These are phyloP conservation scores for Achaetomium macrosporum DNA, from an alignment of 2,329 filamentous ascomycete species.

Conservation along the genomic window DNA sequence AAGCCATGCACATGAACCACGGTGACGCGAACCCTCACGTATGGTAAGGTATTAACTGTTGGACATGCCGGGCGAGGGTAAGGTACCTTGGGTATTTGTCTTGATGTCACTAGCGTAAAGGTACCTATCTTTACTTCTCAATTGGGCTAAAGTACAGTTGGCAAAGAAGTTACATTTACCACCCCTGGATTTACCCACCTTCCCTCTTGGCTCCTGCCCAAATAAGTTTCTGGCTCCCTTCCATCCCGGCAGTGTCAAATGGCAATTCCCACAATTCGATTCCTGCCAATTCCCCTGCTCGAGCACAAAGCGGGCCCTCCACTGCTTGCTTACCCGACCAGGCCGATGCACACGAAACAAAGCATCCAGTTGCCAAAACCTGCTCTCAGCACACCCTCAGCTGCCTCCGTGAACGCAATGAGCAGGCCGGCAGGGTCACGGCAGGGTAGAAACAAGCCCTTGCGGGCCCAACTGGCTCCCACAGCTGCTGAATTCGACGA, in stretches of 20 bases:
- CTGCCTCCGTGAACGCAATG: background rate
- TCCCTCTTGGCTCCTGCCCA: constrained; percentile 12
- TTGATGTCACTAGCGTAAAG: too few relatives aligned
- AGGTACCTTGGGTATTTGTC: too few relatives aligned
- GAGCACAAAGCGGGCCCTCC: background rate
- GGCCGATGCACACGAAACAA: constrained; percentile 6
- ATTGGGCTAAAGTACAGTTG: too few relatives aligned
- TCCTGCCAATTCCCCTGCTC: constrained; percentile 17
- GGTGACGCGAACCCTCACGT: too few relatives aligned
- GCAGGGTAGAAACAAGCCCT: background rate
- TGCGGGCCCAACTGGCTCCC: background rate
- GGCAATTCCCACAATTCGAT: constrained; percentile 25
- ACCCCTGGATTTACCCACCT: too few relatives aligned
- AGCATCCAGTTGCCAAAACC: background rate
- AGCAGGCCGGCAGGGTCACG: background rate
- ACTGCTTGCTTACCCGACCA: constrained; percentile 6
- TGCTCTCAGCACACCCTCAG: background rate
- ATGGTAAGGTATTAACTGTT: too few relatives aligned
- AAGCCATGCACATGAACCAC: too few relatives aligned
- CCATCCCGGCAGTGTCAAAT: constrained; percentile 6
- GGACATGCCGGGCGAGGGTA: too few relatives aligned
- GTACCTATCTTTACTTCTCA: too few relatives aligned
- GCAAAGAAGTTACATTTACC: too few relatives aligned
- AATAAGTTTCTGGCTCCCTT: constrained; percentile 10
- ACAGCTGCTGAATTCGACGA: background rate